Evolutionary conservation across 805 yeast genomes (phyloP).

Genomic region (Yarrowia osloensis): DNA sequence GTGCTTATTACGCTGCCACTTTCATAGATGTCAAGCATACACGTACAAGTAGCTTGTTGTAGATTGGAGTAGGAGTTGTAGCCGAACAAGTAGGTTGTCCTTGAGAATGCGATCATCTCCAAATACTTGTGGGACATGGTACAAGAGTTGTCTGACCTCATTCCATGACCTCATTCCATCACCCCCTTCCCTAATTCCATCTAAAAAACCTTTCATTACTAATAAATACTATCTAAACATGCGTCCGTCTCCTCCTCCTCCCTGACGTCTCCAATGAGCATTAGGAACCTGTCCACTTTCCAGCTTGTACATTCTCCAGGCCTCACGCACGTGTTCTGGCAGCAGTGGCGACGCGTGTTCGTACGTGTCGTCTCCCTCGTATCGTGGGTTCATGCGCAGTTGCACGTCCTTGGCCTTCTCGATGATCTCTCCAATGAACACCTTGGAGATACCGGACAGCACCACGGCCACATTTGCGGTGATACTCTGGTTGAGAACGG

Average conservation of each 20-base stretch:
- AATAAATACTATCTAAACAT: constrained; percentile 55
- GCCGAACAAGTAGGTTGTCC: too few relatives aligned
- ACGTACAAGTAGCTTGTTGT: too few relatives aligned
- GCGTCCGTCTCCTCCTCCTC: constrained; percentile 68
- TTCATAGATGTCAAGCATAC: too few relatives aligned
- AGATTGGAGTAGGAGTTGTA: too few relatives aligned
- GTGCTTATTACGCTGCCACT: too few relatives aligned
- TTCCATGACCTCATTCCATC: too few relatives aligned
- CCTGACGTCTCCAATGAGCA: constrained; percentile 70
- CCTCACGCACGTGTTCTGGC: constrained; percentile 86
- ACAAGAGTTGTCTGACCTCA: too few relatives aligned
- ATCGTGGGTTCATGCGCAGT: constrained; percentile 48
- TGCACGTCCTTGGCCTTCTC: constrained; percentile 78
- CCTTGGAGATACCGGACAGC: constrained; percentile 82
- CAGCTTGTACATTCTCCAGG: constrained; percentile 73
- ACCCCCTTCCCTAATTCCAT: too few relatives aligned
- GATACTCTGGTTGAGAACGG: constrained; percentile 75
- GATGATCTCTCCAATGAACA: constrained; percentile 85
- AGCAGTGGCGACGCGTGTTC: constrained; percentile 53
- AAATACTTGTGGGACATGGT: too few relatives aligned
- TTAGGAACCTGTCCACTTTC: constrained; percentile 67
- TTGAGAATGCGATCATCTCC: too few relatives aligned
- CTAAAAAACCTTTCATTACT: too few relatives aligned
- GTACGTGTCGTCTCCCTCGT: constrained; percentile 35
- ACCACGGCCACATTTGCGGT: constrained; percentile 79